Percentiles rank a stretch among this genome's conserved stretches.
Evolutionary conservation across 2,329 filamentous ascomycete genomes (phyloP).

Genomic region (Amauroascus verrucosus): DNA sequence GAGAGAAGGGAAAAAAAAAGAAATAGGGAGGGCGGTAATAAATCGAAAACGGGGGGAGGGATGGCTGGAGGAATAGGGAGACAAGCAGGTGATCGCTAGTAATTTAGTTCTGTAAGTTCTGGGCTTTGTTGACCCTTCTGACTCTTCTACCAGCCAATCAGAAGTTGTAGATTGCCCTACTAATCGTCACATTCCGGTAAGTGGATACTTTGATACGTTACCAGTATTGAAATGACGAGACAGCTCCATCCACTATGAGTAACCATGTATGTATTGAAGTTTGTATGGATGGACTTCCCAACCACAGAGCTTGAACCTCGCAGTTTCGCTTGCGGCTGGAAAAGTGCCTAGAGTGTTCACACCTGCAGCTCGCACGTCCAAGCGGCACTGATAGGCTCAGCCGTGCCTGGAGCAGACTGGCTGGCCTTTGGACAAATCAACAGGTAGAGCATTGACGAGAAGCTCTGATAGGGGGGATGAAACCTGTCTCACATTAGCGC

Average conservation of each 20-base stretch:
- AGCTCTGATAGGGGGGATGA: slow-evolving; percentile 1
- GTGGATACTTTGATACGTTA: not conserved
- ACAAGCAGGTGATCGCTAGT: slow-evolving; percentile 9
- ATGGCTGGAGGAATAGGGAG: not conserved
- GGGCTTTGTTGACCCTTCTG: slow-evolving; percentile 5
- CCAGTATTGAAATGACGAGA: not conserved
- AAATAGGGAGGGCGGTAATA: slow-evolving; percentile 14
- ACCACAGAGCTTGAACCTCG: no score
- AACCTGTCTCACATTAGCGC: slow-evolving; percentile 1
- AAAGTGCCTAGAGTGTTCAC: no score
- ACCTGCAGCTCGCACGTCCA: not conserved
- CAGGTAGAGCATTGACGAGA: not conserved
- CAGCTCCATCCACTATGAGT: not conserved
- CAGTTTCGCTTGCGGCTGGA: no score
- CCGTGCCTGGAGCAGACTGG: not conserved
- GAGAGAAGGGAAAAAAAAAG: slow-evolving; percentile 19
- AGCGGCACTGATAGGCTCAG: not conserved
- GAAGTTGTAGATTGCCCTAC: not conserved
- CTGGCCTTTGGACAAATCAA: not conserved
- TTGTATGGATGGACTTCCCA: no score
- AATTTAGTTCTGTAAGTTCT: no score
- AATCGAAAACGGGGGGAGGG: slow-evolving; percentile 20
- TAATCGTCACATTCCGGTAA: not conserved
- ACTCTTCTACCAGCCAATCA: not conserved
- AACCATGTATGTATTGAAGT: no score